Percentiles rank a stretch among this genome's conserved stretches.
phyloP scores from a whole-genome alignment of 2,329 filamentous ascomycete genomes.

The Conoideocrella luteorostrata region DNA sequence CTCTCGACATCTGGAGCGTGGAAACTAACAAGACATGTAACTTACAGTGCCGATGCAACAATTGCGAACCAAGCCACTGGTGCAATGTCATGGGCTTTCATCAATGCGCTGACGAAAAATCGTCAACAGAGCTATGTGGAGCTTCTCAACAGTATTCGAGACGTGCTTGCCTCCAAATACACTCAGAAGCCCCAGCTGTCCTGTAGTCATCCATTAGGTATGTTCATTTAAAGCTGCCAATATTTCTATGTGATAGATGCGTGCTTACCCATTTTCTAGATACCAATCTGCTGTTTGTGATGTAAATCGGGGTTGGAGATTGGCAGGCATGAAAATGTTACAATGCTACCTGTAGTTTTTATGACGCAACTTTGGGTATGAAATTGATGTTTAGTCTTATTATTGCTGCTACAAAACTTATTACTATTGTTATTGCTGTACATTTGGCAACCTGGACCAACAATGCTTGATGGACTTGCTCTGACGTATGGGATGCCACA shows the following conservation, averaged over 20 bases:
- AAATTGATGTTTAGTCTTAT: too few relatives aligned
- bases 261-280: too few relatives aligned
- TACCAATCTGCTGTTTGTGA: slow-evolving; percentile 60
- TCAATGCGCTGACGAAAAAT: slow-evolving; percentile 83
- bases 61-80: slow-evolving; percentile 87
- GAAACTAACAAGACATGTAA: slow-evolving; percentile 8
- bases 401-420: too few relatives aligned
- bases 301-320: slow-evolving; percentile 33
- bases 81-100: slow-evolving; percentile 98
- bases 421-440: neutral
- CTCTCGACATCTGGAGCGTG: neutral
- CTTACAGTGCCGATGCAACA: slow-evolving; percentile 72
- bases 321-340: neutral
- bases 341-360: too few relatives aligned
- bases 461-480: too few relatives aligned
- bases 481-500: too few relatives aligned
- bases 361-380: too few relatives aligned
- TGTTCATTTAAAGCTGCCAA: slow-evolving; percentile 26
- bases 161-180: slow-evolving; percentile 81
- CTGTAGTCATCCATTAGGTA: slow-evolving; percentile 92
- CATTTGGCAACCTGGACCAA: too few relatives aligned
- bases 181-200: slow-evolving; percentile 93
- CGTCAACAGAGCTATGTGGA: slow-evolving; percentile 95
- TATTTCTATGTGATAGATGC: neutral
- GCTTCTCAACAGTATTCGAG: slow-evolving; percentile 89